phyloP scores from a whole-genome alignment of 306 rosid genomes.

The Fragaria ananassa region DNA sequence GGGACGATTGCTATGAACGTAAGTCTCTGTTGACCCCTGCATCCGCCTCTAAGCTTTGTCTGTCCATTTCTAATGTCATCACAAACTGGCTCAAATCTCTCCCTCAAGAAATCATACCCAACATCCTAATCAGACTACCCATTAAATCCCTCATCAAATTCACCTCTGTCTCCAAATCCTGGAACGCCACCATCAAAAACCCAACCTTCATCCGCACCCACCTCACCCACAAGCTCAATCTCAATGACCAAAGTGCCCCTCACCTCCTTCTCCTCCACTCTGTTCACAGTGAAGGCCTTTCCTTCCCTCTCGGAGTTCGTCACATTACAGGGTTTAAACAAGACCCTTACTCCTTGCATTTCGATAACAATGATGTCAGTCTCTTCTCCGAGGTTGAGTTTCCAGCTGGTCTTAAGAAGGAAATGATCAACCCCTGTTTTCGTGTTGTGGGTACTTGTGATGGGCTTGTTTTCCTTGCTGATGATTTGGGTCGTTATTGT shows the following conservation, averaged over 20 bases:
- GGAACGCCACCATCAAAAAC: neutral
- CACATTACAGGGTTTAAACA: neutral
- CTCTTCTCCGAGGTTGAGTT: neutral
- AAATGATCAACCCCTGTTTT: neutral
- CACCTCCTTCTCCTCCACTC: neutral
- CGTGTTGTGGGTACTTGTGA: neutral
- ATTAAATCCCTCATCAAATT: neutral
- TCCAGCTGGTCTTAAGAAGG: neutral
- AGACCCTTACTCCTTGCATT: neutral
- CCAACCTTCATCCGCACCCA: neutral
- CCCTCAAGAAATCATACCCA: neutral
- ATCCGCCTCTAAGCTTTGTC: neutral
- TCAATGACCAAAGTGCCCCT: neutral
- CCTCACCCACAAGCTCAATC: neutral
- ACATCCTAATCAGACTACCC: neutral
- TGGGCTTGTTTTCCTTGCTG: neutral
- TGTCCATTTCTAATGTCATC: neutral
- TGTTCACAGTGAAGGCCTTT: neutral
- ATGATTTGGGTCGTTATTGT: neutral
- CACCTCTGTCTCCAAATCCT: slow-evolving; percentile 1
- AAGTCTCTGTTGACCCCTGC: neutral
- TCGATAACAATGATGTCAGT: too few species aligned
- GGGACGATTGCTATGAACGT: neutral
- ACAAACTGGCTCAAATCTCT: neutral
- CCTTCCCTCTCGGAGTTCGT: neutral